phyloP scores from a whole-genome alignment of 371 early-diverging fungal genomes.

The Choanephora cucurbitarum region DNA sequence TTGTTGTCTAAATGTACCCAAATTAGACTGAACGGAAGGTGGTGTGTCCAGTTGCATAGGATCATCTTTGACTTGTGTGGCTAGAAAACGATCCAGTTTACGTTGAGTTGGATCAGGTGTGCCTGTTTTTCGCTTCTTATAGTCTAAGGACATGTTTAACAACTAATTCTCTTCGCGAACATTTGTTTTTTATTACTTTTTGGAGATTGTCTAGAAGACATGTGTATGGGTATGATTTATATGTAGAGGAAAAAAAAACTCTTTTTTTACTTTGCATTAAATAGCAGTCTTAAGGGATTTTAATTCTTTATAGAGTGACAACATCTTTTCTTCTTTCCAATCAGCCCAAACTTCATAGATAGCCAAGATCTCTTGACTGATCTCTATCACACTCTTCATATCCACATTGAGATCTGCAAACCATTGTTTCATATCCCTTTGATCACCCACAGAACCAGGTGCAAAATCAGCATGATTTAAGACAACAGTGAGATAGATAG shows the following conservation, averaged over 20 bases:
- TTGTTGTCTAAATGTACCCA: slow-evolving; percentile 27
- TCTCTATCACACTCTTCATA: slow-evolving; percentile 67
- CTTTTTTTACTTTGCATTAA: too few species aligned
- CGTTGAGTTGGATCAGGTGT: slow-evolving; percentile 10
- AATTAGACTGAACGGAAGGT: background rate
- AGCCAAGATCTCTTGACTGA: slow-evolving; percentile 67
- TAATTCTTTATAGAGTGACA: slow-evolving; percentile 44
- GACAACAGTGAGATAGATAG: slow-evolving; percentile 74
- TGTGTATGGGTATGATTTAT: background rate
- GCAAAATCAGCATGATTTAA: slow-evolving; percentile 56
- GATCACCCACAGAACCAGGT: slow-evolving; percentile 49
- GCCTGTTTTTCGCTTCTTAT: slow-evolving; percentile 6
- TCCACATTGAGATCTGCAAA: slow-evolving; percentile 78
- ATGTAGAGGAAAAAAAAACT: background rate
- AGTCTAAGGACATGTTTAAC: too few species aligned
- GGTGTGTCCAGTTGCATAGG: slow-evolving; percentile 19
- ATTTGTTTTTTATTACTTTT: too few species aligned
- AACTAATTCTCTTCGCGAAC: too few species aligned
- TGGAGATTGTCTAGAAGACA: slow-evolving; percentile 7
- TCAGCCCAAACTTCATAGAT: slow-evolving; percentile 69
- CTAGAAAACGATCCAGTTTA: slow-evolving; percentile 16
- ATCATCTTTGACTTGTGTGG: slow-evolving; percentile 4
- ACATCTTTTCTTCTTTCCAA: slow-evolving; percentile 62
- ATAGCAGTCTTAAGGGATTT: slow-evolving; percentile 1
- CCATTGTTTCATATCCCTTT: slow-evolving; percentile 69